These are phyloP conservation scores for Perilla frutescens DNA, from an alignment of 257 asterid genomes.

Conservation along the genomic window DNA sequence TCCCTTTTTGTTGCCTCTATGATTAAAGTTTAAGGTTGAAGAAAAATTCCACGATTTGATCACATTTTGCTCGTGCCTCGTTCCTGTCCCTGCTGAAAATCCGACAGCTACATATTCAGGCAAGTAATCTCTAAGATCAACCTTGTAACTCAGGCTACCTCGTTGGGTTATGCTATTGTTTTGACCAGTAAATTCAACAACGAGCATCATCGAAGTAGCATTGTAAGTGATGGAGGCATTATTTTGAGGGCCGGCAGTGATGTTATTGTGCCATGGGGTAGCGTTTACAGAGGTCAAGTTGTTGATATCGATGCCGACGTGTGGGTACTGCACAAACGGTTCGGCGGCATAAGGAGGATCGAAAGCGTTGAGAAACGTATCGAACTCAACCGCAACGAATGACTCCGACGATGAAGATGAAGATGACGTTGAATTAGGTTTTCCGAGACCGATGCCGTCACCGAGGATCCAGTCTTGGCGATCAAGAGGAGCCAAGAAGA, in stretches of 20 bases:
- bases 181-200: neutral
- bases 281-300: neutral
- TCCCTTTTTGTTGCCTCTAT: neutral
- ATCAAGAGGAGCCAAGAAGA: neutral
- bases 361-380: neutral
- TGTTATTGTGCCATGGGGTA: neutral
- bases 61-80: neutral
- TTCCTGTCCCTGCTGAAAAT: neutral
- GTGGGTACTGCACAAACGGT: too few relatives aligned
- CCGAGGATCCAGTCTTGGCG: neutral
- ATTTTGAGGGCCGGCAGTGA: neutral
- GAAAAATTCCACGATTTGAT: neutral
- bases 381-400: slow-evolving; percentile 1
- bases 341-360: neutral
- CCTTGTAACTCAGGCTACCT: neutral
- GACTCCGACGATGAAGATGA: neutral
- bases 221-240: neutral
- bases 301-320: neutral
- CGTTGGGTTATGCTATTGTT: too few relatives aligned
- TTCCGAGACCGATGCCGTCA: neutral
- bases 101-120: neutral
- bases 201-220: neutral
- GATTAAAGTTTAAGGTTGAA: neutral
- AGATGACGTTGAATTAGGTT: too few relatives aligned
- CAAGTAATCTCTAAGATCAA: slow-evolving; percentile 5